Base-by-base conservation (phyloP, 2,329 filamentous ascomycete species). In the Didymella glomerata region DNA sequence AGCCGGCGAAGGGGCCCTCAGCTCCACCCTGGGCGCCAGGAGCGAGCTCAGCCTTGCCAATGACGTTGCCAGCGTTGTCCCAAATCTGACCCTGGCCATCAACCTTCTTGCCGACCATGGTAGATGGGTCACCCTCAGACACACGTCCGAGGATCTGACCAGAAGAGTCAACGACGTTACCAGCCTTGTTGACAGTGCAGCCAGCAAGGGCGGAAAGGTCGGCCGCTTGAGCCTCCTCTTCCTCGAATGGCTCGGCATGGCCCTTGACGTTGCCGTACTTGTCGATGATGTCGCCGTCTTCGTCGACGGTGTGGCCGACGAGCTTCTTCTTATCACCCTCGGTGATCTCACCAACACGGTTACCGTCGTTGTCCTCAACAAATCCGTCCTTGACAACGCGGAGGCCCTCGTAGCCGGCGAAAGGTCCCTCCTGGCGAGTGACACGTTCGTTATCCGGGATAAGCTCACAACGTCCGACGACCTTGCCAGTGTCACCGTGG, bases 261-360 rank as follows among this genome's bases (percentile, higher is more conserved):
- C 84, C 84, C 76, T 85, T 85, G 65, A 84, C 81, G 60, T 85
- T 86, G 57, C 85, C 87, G 71, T 92, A 93, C 75, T 87, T 88
- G 80, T 95, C 92, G 55, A 90, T 82, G 30, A 96, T 87, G 57
- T 95, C 91, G 36, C 92, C 92, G 63, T 96, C 91, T 62, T 92
- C 88, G 57, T 95, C 92, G 18, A 95, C 91, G 9, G 82, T 70
- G 46, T 91, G 89, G 16, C 92, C 92, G 36, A 88, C 86, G 1
- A 96, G 84, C 50, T 83, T 81, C 83, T 92, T 92, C 34, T 84
- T 75, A 54, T 96, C 90, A 2, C 91, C 92, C 46, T 87, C 85
- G 3, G 85, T 81, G 38, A 94, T 83, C 41, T 88, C 83, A 22
- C 92, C 92, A 47, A 95, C 90, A 24, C 90, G 83, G 62, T 90